These are phyloP conservation scores for Talaromyces sp. DNA, from an alignment of 2,329 filamentous ascomycete species.

Conservation along the genomic window DNA sequence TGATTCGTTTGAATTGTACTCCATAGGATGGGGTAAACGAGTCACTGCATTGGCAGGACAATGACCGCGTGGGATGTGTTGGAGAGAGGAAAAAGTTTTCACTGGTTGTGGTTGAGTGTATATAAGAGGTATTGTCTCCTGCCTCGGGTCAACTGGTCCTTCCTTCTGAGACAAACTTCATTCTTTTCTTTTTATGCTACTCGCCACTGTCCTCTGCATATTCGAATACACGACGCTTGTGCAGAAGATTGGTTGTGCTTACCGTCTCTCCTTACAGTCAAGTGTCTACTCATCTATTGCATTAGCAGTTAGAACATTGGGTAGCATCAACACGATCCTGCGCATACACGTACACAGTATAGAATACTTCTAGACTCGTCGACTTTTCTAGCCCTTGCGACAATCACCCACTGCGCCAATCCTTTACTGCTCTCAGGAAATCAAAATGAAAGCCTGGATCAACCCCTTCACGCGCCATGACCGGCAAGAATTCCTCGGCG, in stretches of 20 bases:
- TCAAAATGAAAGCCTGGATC: constrained; percentile 13
- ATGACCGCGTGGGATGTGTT: neutral
- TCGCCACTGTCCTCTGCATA: neutral
- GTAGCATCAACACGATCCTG: constrained; percentile 7
- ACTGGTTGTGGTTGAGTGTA: neutral
- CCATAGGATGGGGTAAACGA: neutral
- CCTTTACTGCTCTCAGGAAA: neutral
- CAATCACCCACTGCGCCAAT: constrained; percentile 10
- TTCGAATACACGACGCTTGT: constrained; percentile 2
- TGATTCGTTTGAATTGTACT: neutral
- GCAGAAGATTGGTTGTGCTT: neutral
- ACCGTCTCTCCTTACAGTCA: neutral
- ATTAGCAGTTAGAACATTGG: neutral
- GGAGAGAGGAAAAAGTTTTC: neutral
- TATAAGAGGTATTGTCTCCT: neutral
- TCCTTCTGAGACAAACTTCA: neutral
- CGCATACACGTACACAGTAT: neutral
- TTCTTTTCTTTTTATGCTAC: neutral
- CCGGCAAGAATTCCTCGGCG: constrained; percentile 50
- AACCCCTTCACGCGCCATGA: constrained; percentile 54
- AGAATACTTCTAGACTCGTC: neutral
- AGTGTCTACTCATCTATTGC: neutral
- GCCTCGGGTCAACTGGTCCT: neutral
- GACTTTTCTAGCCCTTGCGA: neutral
- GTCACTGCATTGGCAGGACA: neutral